Evolutionary conservation across 1,139 yeast species (phyloP), one percentile per base, ranked within the genome.

Genomic region (Sugiyamaella sp.): DNA sequence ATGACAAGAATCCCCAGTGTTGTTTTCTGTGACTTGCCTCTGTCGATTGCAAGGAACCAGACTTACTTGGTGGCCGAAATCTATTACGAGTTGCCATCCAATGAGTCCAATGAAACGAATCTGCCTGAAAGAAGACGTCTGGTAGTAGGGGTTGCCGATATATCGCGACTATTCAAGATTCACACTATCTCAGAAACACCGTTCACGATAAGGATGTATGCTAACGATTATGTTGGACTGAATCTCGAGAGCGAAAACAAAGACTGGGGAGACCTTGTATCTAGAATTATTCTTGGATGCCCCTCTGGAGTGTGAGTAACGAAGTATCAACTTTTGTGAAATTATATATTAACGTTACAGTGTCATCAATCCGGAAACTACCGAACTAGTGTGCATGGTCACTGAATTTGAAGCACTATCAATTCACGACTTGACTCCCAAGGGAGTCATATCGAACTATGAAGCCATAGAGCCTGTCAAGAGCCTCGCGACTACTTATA

Each of bases 261-360:
- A 58, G 97, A 97, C 50, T 89, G 97, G 97, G 97, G 97, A 71
- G 95, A 86, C 61, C 73, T 87, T 50, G 81, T 86, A 32, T 91
- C 89, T 63, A 76, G 95, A 65, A 86, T 89, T 60, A 85, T 89
- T 60, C 70, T 82, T 24, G 95, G 96, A 32, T 81, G 95, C 1
- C 81, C 80, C 57, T 81, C 80, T 55, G 96, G 96, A 61, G 84
- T 89, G 65, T 62, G 58, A 47, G 61, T 59, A 40, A 19, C 12
- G 17, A 1, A 17, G n/a, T 12, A 14, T 38, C 16, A 14, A n/a
- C 29, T n/a, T 21, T 17, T 32, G 25, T 9, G 38, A 35, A 22
- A 33, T 20, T 12, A 12, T 32, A 20, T 10, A 47, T 57, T 54
- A 57, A 57, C 60, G 33, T 6, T 20, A 19, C 16, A 37, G 63